Base-by-base conservation (phyloP, 768 basidiomycete species). In the Mycena galopus region DNA sequence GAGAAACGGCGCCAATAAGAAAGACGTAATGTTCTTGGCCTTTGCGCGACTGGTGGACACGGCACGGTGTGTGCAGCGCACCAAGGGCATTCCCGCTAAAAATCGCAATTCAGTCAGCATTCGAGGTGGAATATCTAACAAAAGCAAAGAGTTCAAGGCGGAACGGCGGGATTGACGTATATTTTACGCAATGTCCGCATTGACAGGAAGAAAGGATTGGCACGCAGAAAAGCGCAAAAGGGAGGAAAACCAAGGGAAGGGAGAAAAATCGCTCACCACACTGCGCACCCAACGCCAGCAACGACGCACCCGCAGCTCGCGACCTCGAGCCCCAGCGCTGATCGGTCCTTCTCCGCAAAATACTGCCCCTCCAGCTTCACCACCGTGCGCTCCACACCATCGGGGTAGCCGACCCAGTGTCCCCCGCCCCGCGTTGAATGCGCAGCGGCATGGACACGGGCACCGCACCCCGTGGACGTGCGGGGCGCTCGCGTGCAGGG, bases 71-170 rank as follows among this genome's bases (percentile, higher is more conserved):
- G 32, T 67, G 66, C 25, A 67, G 66, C 19, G 66, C 66, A 16
- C 66, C 66, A 4, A 67, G 66, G 42, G 58, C 57, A 47, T 67
- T 67, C 30, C 66, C 66, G 39, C 66, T 67, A 37, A 16, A 56
- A 53, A 25, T 14, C 23, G 23, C 12, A 19, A 30, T 16, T 37
- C 14, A 23, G 44, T 67, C 55, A 67, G 56, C 55, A 29, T 64
- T 29, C 25, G 3, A 2, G 25, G 23, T 53, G 27, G 27, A 53
- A 29, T 17, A 53, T 17, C 17, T 39, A 39, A 27, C 25, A 12
- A 32, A 56, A 56, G 21, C 5, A 23, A 32, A 6, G 30, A 16
- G 12, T 35, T 35, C 39, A 39, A 39, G 17, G 39, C 12, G 6
- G 6, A 16, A 39, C 9, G 39, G 27, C 9, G 21, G n/a, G 23